These are phyloP conservation scores for Endocarpon pusillum DNA, from an alignment of 495 filamentous ascomycete species.

Conservation along the genomic window DNA sequence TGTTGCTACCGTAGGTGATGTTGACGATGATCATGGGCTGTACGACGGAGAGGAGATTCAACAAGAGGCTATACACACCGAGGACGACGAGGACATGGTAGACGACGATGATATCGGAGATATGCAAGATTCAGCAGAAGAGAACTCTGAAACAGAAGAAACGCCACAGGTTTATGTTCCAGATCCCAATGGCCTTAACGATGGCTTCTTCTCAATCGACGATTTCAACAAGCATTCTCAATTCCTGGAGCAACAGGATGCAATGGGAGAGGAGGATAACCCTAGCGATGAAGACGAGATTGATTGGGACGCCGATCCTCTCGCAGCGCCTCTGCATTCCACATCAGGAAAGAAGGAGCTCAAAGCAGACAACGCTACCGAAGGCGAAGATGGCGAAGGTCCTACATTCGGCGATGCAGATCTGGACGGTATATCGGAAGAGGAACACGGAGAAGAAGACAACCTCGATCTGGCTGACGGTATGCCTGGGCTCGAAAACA, in stretches of 20 bases:
- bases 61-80: conserved; percentile 24
- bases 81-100: conserved; percentile 20
- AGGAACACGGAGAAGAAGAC: conserved; percentile 30
- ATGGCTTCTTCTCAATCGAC: conserved; percentile 96
- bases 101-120: conserved; percentile 19
- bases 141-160: conserved; percentile 15
- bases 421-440: conserved; percentile 37
- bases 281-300: conserved; percentile 62
- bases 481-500: conserved; percentile 39
- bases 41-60: conserved; percentile 22
- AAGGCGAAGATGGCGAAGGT: conserved; percentile 34
- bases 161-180: conserved; percentile 29
- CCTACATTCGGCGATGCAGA: conserved; percentile 60
- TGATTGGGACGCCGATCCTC: conserved; percentile 66
- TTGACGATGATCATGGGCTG: conserved; percentile 17
- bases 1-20: conserved; percentile 7
- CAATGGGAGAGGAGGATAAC: conserved; percentile 40
- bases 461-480: conserved; percentile 34
- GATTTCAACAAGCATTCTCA: conserved; percentile 91
- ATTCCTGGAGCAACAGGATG: conserved; percentile 69
- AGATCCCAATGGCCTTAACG: conserved; percentile 59
- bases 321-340: conserved; percentile 17
- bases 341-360: conserved; percentile 6
- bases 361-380: conserved; percentile 4
- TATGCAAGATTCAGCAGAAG: conserved; percentile 12